Base-by-base conservation (phyloP, 2,329 filamentous ascomycete species). In the Knufia petricola region DNA sequence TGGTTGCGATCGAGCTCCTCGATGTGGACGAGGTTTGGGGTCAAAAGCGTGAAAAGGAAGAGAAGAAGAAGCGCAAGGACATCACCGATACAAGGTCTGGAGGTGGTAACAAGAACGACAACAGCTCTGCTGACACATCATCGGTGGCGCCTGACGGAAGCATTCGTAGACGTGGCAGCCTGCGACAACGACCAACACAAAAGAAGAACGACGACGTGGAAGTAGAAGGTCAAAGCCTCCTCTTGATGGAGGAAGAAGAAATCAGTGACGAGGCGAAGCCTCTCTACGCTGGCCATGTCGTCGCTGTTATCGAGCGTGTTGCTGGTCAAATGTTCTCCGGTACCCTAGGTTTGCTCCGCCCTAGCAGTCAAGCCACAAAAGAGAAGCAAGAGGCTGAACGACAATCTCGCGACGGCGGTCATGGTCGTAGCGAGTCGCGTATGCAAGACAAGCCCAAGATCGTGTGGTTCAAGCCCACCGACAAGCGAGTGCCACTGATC, bases 121-220 rank as follows among this genome's bases (percentile, higher is more conserved):
- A 77, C 55, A 72, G 73, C 48, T 69, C 72, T 36, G 79, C 76
- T 58, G 82, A 84, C 47, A 78, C 82, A 51, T 76, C 77, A 58
- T 69, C 73, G 51, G 66, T 74, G 55, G 75, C 75, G 46, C 72
- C 75, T 48, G 90, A 95, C 60, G 88, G 89, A 61, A 87, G 89
- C 52, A 82, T 98, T 55, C 86, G 90, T 59, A 81, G 92, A 58
- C 86, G 92, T 62, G 92, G 92, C 58, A 96, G 90, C 77, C 78
- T 98, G 58, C 84, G 92, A 62, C 92, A 96, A 72, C 85, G 92
- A 47, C 92, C 92, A 7, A 96, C 90, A 0, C 92, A 98, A 70
- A 98, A 98, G 81, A 98, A 98, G 79, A 98, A 98, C 55, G 92
- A 98, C 58, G 92, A 98, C 65, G 92, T 98, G 21, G 92, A 98